A percentile compares a stretch with the other conserved stretches of the same genome.
Conservation (phyloP, 768 basidiomycete species). For the Clitopilus hobsonii region DNA sequence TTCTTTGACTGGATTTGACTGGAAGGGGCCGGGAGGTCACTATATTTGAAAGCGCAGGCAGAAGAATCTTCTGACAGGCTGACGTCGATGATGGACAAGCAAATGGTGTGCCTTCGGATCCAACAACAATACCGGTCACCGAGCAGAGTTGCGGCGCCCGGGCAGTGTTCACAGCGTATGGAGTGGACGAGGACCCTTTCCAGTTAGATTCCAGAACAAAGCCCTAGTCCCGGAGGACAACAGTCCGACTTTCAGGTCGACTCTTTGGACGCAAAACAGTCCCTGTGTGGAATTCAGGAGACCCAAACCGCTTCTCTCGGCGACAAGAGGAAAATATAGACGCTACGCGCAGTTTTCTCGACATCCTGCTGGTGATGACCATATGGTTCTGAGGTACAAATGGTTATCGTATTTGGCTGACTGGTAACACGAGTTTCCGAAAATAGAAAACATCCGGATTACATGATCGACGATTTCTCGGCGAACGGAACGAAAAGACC, state of each 20-base stretch:
- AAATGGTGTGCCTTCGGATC: not conserved
- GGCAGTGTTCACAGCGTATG: not conserved
- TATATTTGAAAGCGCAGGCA: not conserved
- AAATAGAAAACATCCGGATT: not conserved
- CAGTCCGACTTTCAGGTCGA: not conserved
- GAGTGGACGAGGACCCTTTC: not conserved
- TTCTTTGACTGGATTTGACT: not conserved
- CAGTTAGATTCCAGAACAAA: not conserved
- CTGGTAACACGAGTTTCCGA: not conserved
- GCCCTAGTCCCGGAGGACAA: not conserved
- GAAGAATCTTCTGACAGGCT: not conserved
- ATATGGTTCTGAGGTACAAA: not conserved
- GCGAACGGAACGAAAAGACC: not conserved
- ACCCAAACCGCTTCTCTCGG: not conserved
- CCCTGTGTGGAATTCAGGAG: no score
- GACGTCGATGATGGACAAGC: not conserved
- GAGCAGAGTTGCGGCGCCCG: not conserved
- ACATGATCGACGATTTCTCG: not conserved
- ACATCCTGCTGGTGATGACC: not conserved
- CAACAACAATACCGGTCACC: not conserved
- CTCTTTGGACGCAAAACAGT: not conserved
- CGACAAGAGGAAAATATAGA: not conserved
- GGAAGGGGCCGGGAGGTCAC: not conserved
- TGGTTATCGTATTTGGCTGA: not conserved
- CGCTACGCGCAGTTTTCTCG: not conserved